Evolutionary conservation across 176 grass and related monocot genomes (phyloP).

Genomic region (Elymus sibiricus): DNA sequence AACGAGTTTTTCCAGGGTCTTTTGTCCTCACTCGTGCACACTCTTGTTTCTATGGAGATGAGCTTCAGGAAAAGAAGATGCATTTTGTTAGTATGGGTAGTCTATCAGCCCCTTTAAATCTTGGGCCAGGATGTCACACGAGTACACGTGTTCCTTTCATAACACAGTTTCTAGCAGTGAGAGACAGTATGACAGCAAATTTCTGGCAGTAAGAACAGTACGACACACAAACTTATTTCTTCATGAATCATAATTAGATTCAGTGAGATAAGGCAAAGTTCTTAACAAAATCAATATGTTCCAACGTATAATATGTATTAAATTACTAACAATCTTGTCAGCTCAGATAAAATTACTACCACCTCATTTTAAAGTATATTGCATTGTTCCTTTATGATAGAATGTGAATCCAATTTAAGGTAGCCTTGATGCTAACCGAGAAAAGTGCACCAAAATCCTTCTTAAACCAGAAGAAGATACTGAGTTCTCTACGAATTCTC

Average conservation of each 20-base stretch:
- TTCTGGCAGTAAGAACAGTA: not conserved
- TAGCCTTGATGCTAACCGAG: not conserved
- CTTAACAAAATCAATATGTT: not conserved
- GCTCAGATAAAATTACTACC: not conserved
- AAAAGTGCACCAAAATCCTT: not conserved
- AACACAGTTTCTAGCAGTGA: not conserved
- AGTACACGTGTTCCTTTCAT: not conserved
- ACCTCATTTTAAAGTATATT: not conserved
- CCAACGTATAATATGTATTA: not conserved
- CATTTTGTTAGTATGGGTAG: no score
- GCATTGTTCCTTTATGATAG: not conserved
- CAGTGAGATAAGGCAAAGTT: not conserved
- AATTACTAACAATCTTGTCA: not conserved
- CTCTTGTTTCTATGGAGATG: no score
- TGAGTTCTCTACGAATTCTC: not conserved
- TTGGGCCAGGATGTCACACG: no score
- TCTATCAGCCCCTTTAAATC: no score
- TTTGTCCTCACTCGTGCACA: no score
- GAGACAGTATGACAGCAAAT: not conserved
- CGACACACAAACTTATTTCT: not conserved
- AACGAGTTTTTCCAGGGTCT: not conserved
- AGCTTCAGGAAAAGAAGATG: no score
- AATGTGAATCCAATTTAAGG: not conserved
- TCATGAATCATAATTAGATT: not conserved
- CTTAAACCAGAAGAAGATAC: not conserved